Evolutionary conservation across 495 filamentous ascomycete genomes (phyloP), one percentile per base, ranked within the genome.

Genomic region (Pseudoneurospora amorphoporcata): DNA sequence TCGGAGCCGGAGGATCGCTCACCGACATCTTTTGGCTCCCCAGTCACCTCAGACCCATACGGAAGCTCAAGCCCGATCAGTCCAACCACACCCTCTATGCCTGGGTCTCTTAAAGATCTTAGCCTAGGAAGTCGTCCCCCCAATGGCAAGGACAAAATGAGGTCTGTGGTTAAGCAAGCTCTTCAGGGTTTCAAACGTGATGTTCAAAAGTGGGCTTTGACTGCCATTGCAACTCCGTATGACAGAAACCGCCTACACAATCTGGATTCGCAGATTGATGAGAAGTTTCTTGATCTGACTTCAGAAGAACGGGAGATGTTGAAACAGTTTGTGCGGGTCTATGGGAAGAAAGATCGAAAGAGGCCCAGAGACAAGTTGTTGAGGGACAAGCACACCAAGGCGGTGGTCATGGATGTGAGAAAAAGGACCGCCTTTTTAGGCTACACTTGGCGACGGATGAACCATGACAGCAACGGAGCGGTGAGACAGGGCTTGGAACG

Each of bases 341-440:
- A 69, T 68, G 72, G 72, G 8, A 72, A 69, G 40, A 74, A 71
- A 42, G 77, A 78, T 8, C 72, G 70, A 19, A 92, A 91, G 79
- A 82, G 94, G 71, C 87, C 94, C 3, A 85, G 93, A 12, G 95
- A 98, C 75, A 89, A 89, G 77, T 80, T 97, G 70, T 81, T 98
- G 65, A 82, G 94, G 42, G 95, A 98, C 79, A 84, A 83, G 47
- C 79, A 84, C 16, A 85, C 90, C 3, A 88, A 86, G 12, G 84
- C 82, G 70, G 86, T 85, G 23, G 93, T 89, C 2, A 81, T 98
- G 75, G 91, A 94, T 71, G 86, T 94, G 71, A 87, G 95, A 72
- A 94, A 94, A 79, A 87, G 83, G 81, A 91, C 87, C 10, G 93
- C 93, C 2, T 97, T 97, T 81, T 79, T 94, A 70, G 94, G 95